A percentile compares a stretch with the other conserved stretches of the same genome.
Conservation (phyloP, 768 basidiomycete species). For the Piloderma croceum region DNA sequence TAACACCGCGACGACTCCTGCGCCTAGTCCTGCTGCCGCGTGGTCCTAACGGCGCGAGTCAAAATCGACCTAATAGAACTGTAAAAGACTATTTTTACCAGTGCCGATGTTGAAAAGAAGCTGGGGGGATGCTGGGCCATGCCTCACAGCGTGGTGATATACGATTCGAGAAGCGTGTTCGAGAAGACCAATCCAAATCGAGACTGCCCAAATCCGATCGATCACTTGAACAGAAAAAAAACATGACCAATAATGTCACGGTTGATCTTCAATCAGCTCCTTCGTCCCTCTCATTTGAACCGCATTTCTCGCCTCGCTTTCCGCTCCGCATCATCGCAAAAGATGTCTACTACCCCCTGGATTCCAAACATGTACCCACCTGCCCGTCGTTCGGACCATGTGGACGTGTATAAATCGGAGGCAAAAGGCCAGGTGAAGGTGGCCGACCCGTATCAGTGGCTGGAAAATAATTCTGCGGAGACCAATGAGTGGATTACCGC, state of each 20-base stretch:
- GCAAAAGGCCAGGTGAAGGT: slow-evolving; percentile 56
- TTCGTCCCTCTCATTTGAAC: too few relatives aligned
- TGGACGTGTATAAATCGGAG: slow-evolving; percentile 66
- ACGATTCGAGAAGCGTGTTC: too few relatives aligned
- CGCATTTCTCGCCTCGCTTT: slow-evolving; percentile 1
- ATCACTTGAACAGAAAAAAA: too few relatives aligned
- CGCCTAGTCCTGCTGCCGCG: slow-evolving; percentile 89
- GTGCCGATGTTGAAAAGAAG: slow-evolving; percentile 37
- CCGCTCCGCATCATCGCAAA: slow-evolving; percentile 20
- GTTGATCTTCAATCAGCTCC: too few relatives aligned
- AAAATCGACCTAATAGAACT: not conserved
- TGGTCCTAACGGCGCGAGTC: slow-evolving; percentile 62
- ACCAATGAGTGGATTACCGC: slow-evolving; percentile 59
- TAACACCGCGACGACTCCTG: slow-evolving; percentile 86
- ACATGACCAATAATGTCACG: too few relatives aligned
- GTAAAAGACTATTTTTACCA: slow-evolving; percentile 19
- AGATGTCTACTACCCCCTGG: slow-evolving; percentile 45
- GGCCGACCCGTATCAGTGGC: slow-evolving; percentile 69
- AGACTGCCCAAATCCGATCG: too few relatives aligned
- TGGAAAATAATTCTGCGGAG: slow-evolving; percentile 59
- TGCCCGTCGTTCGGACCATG: slow-evolving; percentile 59
- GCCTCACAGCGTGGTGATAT: too few relatives aligned
- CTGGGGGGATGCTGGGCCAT: slow-evolving; percentile 32
- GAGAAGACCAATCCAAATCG: too few relatives aligned
- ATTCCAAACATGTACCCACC: slow-evolving; percentile 54